Evolutionary conservation across 495 filamentous ascomycete species (phyloP).

Genomic region (Clavariopsis aquatica): DNA sequence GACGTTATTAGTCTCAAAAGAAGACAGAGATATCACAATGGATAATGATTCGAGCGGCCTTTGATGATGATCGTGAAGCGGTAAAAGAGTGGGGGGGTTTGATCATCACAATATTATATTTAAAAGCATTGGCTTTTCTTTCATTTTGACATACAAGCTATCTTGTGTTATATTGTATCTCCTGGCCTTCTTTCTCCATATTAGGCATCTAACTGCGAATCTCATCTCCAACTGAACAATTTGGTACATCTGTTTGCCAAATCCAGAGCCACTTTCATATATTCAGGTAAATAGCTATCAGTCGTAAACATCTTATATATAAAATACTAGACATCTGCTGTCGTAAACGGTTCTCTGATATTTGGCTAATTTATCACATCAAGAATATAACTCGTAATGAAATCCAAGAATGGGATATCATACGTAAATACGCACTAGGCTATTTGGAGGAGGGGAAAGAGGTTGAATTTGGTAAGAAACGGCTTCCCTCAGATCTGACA

Average conservation of each 20-base stretch:
- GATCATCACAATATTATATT: too few species aligned
- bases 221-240: constrained; percentile 48
- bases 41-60: too few species aligned
- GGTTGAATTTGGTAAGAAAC: constrained; percentile 74
- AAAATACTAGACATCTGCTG: constrained; percentile 66
- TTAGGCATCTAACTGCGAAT: constrained; percentile 34
- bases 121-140: too few species aligned
- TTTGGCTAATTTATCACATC: constrained; percentile 65
- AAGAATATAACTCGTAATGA: constrained; percentile 76
- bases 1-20: too few species aligned
- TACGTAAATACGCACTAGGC: constrained; percentile 85
- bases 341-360: constrained; percentile 60
- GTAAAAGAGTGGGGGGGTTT: too few species aligned
- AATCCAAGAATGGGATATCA: constrained; percentile 85
- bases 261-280: constrained; percentile 46
- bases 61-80: too few species aligned
- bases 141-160: too few species aligned
- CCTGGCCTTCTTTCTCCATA: too few species aligned
- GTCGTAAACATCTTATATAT: constrained; percentile 66
- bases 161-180: too few species aligned
- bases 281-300: constrained; percentile 53
- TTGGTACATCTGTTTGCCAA: constrained; percentile 43
- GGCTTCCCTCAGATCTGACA: constrained; percentile 73
- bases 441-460: constrained; percentile 71
- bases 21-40: too few species aligned